phyloP scores from a whole-genome alignment of 192 early-diverging fungal species.

The Pilobolus umbonatus region DNA sequence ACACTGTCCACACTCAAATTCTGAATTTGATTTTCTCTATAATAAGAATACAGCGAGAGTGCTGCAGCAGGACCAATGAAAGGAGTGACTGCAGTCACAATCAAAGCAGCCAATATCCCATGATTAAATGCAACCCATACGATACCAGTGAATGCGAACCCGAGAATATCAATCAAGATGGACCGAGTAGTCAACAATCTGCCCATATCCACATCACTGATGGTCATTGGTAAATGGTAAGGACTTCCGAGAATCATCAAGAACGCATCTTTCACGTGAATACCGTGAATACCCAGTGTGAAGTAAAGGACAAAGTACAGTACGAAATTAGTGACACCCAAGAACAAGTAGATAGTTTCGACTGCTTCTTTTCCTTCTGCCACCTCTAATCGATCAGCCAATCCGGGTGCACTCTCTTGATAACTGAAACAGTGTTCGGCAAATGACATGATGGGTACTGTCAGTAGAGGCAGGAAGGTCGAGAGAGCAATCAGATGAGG shows the following conservation, averaged over 20 bases:
- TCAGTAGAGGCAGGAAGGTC: not conserved
- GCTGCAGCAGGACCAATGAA: slow-evolving; percentile 16
- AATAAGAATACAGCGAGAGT: slow-evolving; percentile 9
- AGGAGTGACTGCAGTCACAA: not conserved
- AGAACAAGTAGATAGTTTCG: slow-evolving; percentile 10
- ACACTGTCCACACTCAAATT: too few species aligned
- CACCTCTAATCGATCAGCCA: not conserved
- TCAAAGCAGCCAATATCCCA: not conserved
- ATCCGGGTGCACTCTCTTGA: not conserved
- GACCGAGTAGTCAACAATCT: slow-evolving; percentile 1
- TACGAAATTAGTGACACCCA: slow-evolving; percentile 13
- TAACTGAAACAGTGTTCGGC: too few species aligned
- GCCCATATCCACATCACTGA: not conserved
- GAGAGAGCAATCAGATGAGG: too few species aligned
- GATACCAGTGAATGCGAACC: not conserved
- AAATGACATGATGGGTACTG: not conserved
- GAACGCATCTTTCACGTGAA: slow-evolving; percentile 7
- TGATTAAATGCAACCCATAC: slow-evolving; percentile 13
- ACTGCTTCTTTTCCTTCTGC: slow-evolving; percentile 7
- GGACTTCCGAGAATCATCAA: slow-evolving; percentile 7
- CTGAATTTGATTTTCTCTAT: slow-evolving; percentile 11
- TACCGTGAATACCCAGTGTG: not conserved
- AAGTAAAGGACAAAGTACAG: slow-evolving; percentile 7
- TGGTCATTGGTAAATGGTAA: not conserved
- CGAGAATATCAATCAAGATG: slow-evolving; percentile 4